Conservation (phyloP, 1,284 basidiomycete species). For the Pyrrhoderma noxium region DNA sequence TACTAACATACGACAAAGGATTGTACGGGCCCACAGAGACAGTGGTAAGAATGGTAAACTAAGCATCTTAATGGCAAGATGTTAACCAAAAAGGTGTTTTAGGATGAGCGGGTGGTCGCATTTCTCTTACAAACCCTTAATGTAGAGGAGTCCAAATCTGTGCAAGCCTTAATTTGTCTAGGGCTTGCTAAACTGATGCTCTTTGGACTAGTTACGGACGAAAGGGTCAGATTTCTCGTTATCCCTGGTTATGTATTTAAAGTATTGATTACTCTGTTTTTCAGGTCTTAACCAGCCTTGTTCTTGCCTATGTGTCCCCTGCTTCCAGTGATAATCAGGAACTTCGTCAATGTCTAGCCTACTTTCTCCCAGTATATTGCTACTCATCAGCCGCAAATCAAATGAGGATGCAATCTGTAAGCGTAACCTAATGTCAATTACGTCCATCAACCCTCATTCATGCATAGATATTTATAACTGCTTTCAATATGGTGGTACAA, state of each 20-base stretch:
- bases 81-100: neutral
- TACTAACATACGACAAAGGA: slow-evolving; percentile 83
- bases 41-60: slow-evolving; percentile 3
- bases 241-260: neutral
- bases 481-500: slow-evolving; percentile 6
- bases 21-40: slow-evolving; percentile 43
- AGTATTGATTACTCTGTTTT: neutral
- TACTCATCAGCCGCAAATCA: slow-evolving; percentile 13
- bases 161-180: slow-evolving; percentile 75
- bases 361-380: slow-evolving; percentile 18
- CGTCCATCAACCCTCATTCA: neutral
- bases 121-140: slow-evolving; percentile 73
- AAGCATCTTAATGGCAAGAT: neutral
- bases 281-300: slow-evolving; percentile 16
- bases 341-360: slow-evolving; percentile 17
- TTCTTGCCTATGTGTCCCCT: slow-evolving; percentile 18
- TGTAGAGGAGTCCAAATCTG: slow-evolving; percentile 64
- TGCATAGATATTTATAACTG: slow-evolving; percentile 1
- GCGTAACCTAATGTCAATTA: neutral
- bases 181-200: slow-evolving; percentile 90
- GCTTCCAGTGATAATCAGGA: slow-evolving; percentile 14
- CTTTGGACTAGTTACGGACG: slow-evolving; percentile 74
- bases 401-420: slow-evolving; percentile 13
- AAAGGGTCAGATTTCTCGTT: slow-evolving; percentile 41
- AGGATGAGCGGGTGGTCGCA: slow-evolving; percentile 66